Percentiles rank a stretch among this genome's conserved stretches.
These are phyloP conservation scores for Smithsoniella earleae DNA, from an alignment of 163 green algal species.

Conservation along the genomic window DNA sequence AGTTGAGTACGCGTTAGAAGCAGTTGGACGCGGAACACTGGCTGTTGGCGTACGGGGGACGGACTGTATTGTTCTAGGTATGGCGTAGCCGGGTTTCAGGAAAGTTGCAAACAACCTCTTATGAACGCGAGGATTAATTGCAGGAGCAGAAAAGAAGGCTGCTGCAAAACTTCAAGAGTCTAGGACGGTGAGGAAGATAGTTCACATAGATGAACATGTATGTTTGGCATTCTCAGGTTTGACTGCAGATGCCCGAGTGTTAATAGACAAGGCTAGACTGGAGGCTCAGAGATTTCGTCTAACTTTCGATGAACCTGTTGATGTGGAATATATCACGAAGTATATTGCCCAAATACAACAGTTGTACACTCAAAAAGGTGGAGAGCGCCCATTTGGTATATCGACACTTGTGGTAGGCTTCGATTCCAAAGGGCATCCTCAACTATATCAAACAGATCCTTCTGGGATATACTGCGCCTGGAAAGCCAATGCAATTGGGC, in stretches of 20 bases:
- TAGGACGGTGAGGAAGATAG: constrained; percentile 92
- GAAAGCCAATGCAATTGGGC: constrained; percentile 94
- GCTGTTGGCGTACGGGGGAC: constrained; percentile 85
- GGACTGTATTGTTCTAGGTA: constrained; percentile 87
- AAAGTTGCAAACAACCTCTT: too few relatives aligned
- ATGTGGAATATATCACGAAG: constrained; percentile 90
- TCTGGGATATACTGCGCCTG: constrained; percentile 89
- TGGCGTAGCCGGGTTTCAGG: too few relatives aligned
- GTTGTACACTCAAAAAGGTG: constrained; percentile 95
- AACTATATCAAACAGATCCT: constrained; percentile 93
- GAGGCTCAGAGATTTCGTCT: constrained; percentile 92
- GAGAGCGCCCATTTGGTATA: constrained; percentile 95
- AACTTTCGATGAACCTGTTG: constrained; percentile 86
- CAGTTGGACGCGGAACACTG: constrained; percentile 85
- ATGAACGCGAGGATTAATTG: too few relatives aligned
- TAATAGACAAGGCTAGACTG: constrained; percentile 81
- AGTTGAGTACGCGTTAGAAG: constrained; percentile 98
- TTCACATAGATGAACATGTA: constrained; percentile 92
- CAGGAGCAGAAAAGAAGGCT: constrained; percentile 90
- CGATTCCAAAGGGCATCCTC: constrained; percentile 55
- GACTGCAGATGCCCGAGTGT: constrained; percentile 89
- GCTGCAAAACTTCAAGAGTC: constrained; percentile 87
- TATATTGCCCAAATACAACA: constrained; percentile 88
- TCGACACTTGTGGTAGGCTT: constrained; percentile 94
- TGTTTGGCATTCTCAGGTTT: constrained; percentile 92